Base-by-base conservation (phyloP, 768 basidiomycete species). In the Terana coerulea region DNA sequence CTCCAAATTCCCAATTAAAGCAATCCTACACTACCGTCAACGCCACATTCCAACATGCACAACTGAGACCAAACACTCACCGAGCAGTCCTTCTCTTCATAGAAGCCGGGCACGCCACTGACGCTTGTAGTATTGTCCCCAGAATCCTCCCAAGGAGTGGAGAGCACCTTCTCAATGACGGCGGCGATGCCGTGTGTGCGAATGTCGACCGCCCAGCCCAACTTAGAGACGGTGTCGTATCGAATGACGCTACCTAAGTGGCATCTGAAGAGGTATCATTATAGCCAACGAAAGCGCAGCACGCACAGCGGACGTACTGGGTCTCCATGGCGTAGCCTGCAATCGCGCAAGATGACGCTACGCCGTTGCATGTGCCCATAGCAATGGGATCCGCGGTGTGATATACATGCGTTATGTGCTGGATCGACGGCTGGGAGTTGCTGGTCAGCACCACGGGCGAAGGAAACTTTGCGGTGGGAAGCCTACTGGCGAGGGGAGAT, bases 351-450 rank as follows among this genome's bases (percentile, higher is more conserved):
- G 78, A 68, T 0, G 88, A 94, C 8, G 78, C 72, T 1, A 88
- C 73, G 11, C 91, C 92, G 11, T 73, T 93, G 61, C 91, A 94
- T 0, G 76, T 76, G 1, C 89, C 90, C 80, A 89, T 88, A 3
- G 95, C 80, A 30, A 98, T 90, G 0, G 95, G 95, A 74, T 98
- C 95, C 19, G 87, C 95, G 1, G 88, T 98, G 63, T 98, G 88
- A 61, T 89, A 95, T 7, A 98, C 75, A 61, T 98, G 92, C 0
- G 87, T 93, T 35, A 95, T 74, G 56, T 90, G 88, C 3, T 83
- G 79, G 0, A 75, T 75, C 1, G 84, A 83, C 0, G 85, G 87
- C 86, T 88, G 59, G 15, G 9, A 12, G 19, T 29, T 11, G 21
- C 6, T 21, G 22, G 42, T 15, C 35, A 39, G 39, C 29, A 22